These are phyloP conservation scores for Alternaria infectoria DNA, from an alignment of 2,329 filamentous ascomycete species.

Conservation along the genomic window DNA sequence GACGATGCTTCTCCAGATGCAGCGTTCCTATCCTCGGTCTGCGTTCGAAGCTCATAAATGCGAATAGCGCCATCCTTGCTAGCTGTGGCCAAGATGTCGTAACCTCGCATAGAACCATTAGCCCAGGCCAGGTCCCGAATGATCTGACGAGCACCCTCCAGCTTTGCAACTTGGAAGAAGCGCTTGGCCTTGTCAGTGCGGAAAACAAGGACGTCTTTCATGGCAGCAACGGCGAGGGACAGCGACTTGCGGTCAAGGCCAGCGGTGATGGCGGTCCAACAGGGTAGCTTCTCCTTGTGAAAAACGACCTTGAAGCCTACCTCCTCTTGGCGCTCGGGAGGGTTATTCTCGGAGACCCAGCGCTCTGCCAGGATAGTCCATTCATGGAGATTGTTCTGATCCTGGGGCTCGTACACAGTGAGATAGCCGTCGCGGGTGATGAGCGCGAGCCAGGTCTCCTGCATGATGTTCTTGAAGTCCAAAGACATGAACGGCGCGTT, in stretches of 20 bases:
- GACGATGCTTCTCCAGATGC: conserved; percentile 28
- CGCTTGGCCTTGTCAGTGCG: conserved; percentile 76
- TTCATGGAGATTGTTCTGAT: conserved; percentile 78
- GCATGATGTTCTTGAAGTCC: conserved; percentile 83
- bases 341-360: conserved; percentile 66
- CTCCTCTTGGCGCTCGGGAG: conserved; percentile 79
- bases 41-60: conserved; percentile 80
- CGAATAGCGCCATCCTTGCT: conserved; percentile 90
- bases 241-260: conserved; percentile 82
- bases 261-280: conserved; percentile 77
- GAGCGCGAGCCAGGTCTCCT: conserved; percentile 83
- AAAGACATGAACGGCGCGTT: conserved; percentile 77
- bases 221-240: conserved; percentile 82
- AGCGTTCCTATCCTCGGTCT: conserved; percentile 52
- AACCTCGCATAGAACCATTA: conserved; percentile 85
- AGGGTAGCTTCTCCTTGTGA: conserved; percentile 83
- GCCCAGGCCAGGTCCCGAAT: conserved; percentile 93
- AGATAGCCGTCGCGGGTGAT: conserved; percentile 83
- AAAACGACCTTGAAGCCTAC: conserved; percentile 85
- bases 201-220: conserved; percentile 83
- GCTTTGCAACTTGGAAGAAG: conserved; percentile 83
- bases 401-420: conserved; percentile 82
- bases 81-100: conserved; percentile 88
- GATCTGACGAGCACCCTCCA: conserved; percentile 75
- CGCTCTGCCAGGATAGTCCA: conserved; percentile 80